Evolutionary conservation across 2,329 filamentous ascomycete genomes (phyloP).

Genomic region (Nigrograna mackinnonii): DNA sequence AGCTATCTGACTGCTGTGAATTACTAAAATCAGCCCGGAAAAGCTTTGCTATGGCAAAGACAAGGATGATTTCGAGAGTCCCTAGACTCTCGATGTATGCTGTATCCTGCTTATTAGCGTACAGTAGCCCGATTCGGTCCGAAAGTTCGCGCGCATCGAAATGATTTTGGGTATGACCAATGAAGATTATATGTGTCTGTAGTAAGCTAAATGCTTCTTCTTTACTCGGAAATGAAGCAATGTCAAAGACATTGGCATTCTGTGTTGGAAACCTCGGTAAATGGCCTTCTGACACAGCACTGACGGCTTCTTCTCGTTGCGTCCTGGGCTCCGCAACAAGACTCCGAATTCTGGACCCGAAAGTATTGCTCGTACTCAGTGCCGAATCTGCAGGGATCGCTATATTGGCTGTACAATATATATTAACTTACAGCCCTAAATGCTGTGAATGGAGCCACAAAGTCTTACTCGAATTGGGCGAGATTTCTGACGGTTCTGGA

Average conservation of each 20-base stretch:
- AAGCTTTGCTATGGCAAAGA: not conserved
- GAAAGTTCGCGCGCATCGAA: not conserved
- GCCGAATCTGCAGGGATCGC: not conserved
- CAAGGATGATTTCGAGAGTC: not conserved
- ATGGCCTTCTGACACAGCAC: too few relatives aligned
- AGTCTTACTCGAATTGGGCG: too few relatives aligned
- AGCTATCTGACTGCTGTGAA: not conserved
- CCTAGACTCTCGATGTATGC: not conserved
- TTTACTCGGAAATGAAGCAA: not conserved
- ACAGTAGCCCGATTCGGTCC: not conserved
- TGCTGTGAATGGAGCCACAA: too few relatives aligned
- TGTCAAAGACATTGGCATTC: not conserved
- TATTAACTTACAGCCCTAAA: too few relatives aligned
- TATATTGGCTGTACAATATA: too few relatives aligned
- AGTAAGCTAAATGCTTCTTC: not conserved
- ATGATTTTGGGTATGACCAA: not conserved
- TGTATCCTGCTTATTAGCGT: not conserved
- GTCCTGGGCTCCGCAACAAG: not conserved
- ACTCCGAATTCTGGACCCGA: not conserved
- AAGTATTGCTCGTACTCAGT: not conserved
- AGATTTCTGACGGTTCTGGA: too few relatives aligned
- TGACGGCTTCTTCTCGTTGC: too few relatives aligned
- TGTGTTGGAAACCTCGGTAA: too few relatives aligned
- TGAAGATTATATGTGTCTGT: not conserved
- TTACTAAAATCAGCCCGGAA: not conserved